phyloP scores from a whole-genome alignment of 2,329 filamentous ascomycete species.

The Phyllosticta citrichinensis region DNA sequence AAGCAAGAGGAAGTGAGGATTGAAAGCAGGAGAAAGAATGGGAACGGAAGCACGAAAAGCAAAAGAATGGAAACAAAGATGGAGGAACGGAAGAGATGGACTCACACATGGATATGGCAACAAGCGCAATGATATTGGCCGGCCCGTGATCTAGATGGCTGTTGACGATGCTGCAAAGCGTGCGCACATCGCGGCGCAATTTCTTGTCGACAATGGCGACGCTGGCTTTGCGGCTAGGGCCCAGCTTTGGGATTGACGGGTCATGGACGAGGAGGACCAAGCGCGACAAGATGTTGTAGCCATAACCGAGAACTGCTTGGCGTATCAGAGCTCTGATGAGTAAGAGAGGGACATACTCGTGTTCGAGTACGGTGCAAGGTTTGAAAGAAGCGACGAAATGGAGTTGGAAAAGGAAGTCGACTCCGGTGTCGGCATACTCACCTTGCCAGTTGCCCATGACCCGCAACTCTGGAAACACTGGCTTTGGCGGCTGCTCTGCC shows the following conservation, averaged over 20 bases:
- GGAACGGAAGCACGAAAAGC: too few relatives aligned
- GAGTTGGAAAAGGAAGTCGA: too few relatives aligned
- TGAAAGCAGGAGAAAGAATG: too few relatives aligned
- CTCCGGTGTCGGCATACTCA: background rate
- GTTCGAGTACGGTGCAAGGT: too few relatives aligned
- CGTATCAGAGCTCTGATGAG: too few relatives aligned
- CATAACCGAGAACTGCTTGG: conserved; percentile 11
- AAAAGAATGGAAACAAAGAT: too few relatives aligned
- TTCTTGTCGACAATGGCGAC: conserved; percentile 20
- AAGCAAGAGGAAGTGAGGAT: too few relatives aligned
- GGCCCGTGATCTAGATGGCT: conserved; percentile 26
- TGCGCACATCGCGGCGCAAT: conserved; percentile 17
- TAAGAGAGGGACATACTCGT: too few relatives aligned
- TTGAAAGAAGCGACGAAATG: too few relatives aligned
- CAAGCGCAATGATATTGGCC: conserved; percentile 27
- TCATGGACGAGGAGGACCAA: conserved; percentile 27
- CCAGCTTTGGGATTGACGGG: conserved; percentile 27
- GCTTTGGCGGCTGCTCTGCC: background rate
- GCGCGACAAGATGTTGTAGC: conserved; percentile 26
- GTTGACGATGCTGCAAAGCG: conserved; percentile 24
- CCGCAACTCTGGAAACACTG: conserved; percentile 23
- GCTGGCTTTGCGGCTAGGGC: conserved; percentile 24
- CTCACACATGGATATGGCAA: conserved; percentile 25
- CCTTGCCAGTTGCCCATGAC: conserved; percentile 26
- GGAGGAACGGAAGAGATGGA: background rate